Evolutionary conservation across 2,329 filamentous ascomycete genomes (phyloP).

Genomic region (Verticillium isaacii): DNA sequence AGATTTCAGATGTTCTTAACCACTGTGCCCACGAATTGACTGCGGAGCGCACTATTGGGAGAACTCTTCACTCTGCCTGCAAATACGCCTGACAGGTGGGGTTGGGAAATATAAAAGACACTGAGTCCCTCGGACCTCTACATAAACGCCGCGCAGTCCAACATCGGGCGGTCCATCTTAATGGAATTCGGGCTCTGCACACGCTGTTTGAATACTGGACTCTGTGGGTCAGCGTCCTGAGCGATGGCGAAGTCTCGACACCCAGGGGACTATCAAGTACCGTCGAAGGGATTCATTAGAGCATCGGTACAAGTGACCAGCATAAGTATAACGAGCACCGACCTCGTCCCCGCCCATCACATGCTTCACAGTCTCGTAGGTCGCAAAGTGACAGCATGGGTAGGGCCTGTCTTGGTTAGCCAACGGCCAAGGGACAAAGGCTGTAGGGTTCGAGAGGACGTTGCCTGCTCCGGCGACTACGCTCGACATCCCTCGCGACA

Average conservation of each 20-base stretch:
- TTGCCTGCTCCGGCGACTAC: conserved; percentile 95
- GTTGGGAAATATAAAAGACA: conserved; percentile 98
- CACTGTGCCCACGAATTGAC: too few relatives aligned
- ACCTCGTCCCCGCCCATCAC: too few relatives aligned
- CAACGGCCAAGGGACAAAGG: conserved; percentile 57
- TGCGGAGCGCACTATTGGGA: too few relatives aligned
- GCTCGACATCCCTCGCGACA: conserved; percentile 96
- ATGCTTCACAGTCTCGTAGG: too few relatives aligned
- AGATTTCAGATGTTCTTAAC: too few relatives aligned
- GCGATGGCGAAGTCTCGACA: too few relatives aligned
- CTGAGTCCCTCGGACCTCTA: conserved; percentile 82
- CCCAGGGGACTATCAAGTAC: too few relatives aligned
- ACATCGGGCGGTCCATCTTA: conserved; percentile 76
- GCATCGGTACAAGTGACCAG: too few relatives aligned
- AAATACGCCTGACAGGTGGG: conserved; percentile 58
- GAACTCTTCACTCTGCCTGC: too few relatives aligned
- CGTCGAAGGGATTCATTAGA: too few relatives aligned
- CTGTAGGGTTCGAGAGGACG: conserved; percentile 98
- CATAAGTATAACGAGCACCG: too few relatives aligned
- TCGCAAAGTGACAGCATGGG: too few relatives aligned
- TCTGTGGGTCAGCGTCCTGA: neutral
- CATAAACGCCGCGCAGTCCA: conserved; percentile 82
- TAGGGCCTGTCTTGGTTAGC: neutral
- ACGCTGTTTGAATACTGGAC: conserved; percentile 91
- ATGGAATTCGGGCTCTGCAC: conserved; percentile 98